phyloP scores from a whole-genome alignment of 73 alveolate genomes.

The Tetrahymena thermophila region DNA sequence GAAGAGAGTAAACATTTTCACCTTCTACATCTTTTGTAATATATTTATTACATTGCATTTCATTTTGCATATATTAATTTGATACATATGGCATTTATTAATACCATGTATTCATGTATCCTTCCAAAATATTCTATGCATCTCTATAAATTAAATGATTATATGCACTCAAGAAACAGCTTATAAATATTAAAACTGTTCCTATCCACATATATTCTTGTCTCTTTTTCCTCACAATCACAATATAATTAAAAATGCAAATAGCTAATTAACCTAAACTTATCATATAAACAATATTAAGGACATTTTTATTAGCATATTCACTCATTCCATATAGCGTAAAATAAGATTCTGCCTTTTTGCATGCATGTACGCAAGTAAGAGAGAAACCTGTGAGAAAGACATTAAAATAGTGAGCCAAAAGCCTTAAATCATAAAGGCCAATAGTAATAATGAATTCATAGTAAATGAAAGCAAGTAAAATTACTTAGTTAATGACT shows the following conservation, averaged over 20 bases:
- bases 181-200: not conserved
- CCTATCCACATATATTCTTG: not conserved
- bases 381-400: not conserved
- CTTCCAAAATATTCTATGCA: not conserved
- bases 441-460: not conserved
- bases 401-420: not conserved
- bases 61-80: not conserved
- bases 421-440: not conserved
- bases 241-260: not conserved
- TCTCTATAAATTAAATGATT: not conserved
- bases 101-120: not conserved
- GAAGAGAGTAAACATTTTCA: not conserved
- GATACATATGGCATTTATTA: not conserved
- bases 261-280: not conserved
- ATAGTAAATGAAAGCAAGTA: not conserved
- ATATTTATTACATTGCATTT: not conserved
- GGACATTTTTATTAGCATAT: not conserved
- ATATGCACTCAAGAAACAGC: not conserved
- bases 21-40: not conserved
- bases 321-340: not conserved
- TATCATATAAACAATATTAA: not conserved
- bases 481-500: not conserved
- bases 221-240: not conserved
- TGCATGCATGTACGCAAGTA: not conserved
- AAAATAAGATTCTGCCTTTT: not conserved